Evolutionary conservation across 106 monocot species (phyloP), one percentile per base, ranked within the genome.

Genomic region (Alisma plantagoaquatica): DNA sequence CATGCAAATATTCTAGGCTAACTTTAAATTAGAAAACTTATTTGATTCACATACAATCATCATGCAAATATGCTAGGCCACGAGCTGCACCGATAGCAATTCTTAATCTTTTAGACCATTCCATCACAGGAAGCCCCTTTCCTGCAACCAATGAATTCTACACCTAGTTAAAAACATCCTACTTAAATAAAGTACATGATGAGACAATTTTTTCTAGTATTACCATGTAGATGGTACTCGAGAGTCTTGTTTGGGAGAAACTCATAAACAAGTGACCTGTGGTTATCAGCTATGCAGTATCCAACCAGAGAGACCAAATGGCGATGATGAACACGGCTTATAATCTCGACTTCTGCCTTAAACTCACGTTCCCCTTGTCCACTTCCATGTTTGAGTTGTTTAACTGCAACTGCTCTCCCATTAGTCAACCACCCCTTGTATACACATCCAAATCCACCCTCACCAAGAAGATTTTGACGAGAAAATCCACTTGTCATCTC

Each of bases 381-480:
- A 26, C 77, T 57, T 21, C 77, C 77, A 56, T 54, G 60, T 59
- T 81, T 77, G 38, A 87, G 68, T 63, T 77, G 73, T 60, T 87
- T 87, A 50, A 87, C 81, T 0, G 86, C 86, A 7, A 87, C 74
- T 54, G 80, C 81, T 43, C 86, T 75, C 35, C 86, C 86, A 70
- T 87, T 77, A 15, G 44, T 29, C 29, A 81, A 57, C 54, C 53
- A 33, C 31, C 86, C 86, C 72, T 87, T 87, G 61, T 77, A 81
- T 11, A 87, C 86, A 68, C 65, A 68, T 28, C 86, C 86, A 66
- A 87, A 87, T 30, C 81, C 86, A 49, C 86, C 86, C 65, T 81
- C 74, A 15, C 86, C 86, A 30, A 87, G 46, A 18, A 81, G 48
- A 69, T 81, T 74, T 31, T 74, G 33, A 20, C 61, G 31, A 30